Percentiles rank a stretch among this genome's conserved stretches.
These are phyloP conservation scores for Eucalyptus curtisii DNA, from an alignment of 345 rosid genomes.

Conservation along the genomic window DNA sequence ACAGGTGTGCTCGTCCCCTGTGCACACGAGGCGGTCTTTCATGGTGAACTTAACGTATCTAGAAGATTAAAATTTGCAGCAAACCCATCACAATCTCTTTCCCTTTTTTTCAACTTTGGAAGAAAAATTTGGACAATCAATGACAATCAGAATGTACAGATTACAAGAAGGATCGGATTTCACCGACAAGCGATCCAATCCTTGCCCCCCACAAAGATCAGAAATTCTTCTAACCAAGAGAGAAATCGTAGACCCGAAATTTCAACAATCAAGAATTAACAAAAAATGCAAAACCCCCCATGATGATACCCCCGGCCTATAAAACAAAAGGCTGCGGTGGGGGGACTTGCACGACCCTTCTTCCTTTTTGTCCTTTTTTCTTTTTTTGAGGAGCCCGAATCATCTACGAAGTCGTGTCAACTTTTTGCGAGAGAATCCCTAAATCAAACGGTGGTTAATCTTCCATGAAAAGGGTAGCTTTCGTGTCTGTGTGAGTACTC, in stretches of 20 bases:
- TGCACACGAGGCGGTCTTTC: background rate
- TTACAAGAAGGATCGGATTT: background rate
- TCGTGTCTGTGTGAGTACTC: background rate
- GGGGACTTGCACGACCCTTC: background rate
- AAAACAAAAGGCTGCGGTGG: background rate
- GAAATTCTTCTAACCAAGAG: background rate
- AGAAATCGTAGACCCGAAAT: background rate
- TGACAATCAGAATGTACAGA: background rate
- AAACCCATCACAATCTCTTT: background rate
- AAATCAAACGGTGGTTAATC: background rate
- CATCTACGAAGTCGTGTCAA: background rate
- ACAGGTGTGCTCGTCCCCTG: background rate
- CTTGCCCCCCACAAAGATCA: background rate
- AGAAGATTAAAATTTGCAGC: background rate
- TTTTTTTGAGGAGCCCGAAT: background rate
- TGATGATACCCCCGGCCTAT: background rate
- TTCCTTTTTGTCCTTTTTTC: background rate
- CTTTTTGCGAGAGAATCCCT: background rate
- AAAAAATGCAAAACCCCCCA: background rate
- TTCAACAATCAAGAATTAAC: background rate
- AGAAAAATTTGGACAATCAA: background rate
- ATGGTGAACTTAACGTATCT: background rate
- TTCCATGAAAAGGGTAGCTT: background rate
- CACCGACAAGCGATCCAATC: background rate
- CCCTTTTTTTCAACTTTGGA: background rate